A percentile compares a stretch with the other conserved stretches of the same genome.
phyloP scores from a whole-genome alignment of 2,329 filamentous ascomycete genomes.

The Aspergillus sp. region DNA sequence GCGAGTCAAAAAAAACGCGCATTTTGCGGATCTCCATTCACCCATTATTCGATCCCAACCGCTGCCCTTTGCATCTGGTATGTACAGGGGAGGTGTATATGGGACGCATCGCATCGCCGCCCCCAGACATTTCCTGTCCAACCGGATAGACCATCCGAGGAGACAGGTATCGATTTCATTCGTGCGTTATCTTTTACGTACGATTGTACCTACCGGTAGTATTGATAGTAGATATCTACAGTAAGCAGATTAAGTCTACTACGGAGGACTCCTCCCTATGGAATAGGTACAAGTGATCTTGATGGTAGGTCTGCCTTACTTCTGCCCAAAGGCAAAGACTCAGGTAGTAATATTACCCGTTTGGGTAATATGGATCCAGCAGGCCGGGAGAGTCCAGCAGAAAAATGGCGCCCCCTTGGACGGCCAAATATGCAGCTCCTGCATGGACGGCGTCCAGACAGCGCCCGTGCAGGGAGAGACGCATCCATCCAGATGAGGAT shows the following conservation, averaged over 20 bases:
- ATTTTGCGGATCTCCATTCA: not conserved
- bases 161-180: not conserved
- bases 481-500: constrained; percentile 9
- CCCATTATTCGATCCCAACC: not conserved
- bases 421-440: not conserved
- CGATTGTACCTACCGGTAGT: not conserved
- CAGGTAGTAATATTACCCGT: not conserved
- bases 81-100: not conserved
- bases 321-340: not conserved
- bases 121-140: not conserved
- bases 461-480: not conserved
- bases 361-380: not conserved
- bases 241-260: not conserved
- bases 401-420: constrained; percentile 1
- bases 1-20: not conserved
- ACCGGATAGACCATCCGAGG: not conserved
- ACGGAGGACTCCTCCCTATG: not conserved
- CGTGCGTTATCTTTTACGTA: not conserved
- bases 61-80: not conserved
- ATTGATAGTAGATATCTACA: not conserved
- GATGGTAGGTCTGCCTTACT: not conserved
- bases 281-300: not conserved
- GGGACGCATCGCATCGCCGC: not conserved
- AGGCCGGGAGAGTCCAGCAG: not conserved
- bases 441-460: not conserved